phyloP scores from a whole-genome alignment of 2,329 filamentous ascomycete species.

The Penicillium rolfsii region DNA sequence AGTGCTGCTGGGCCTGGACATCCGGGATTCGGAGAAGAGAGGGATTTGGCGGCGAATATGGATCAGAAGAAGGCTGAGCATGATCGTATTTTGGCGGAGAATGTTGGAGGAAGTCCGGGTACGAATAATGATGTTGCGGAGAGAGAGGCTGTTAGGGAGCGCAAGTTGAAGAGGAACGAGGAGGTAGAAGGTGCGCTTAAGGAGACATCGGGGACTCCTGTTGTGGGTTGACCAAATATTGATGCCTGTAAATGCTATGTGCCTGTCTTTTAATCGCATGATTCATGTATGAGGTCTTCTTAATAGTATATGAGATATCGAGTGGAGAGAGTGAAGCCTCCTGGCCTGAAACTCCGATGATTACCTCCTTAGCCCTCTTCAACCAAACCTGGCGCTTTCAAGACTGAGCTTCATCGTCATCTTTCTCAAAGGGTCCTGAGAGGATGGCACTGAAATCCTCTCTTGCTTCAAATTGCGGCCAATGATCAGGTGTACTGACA shows the following conservation, averaged over 20 bases:
- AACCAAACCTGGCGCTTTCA: too few species aligned
- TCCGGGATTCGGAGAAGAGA: slow-evolving; percentile 39
- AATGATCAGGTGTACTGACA: too few species aligned
- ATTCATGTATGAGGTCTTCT: not conserved
- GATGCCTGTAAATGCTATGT: not conserved
- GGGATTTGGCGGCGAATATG: slow-evolving; percentile 38
- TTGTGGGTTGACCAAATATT: slow-evolving; percentile 22
- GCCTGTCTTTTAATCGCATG: not conserved
- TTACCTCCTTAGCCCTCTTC: too few species aligned
- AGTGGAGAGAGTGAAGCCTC: too few species aligned
- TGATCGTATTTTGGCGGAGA: slow-evolving; percentile 35
- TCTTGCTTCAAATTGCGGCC: too few species aligned
- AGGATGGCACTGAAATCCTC: too few species aligned
- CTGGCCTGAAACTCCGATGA: too few species aligned
- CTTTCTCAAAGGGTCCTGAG: too few species aligned
- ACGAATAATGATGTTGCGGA: slow-evolving; percentile 28
- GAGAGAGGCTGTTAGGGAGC: slow-evolving; percentile 31
- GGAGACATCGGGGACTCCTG: slow-evolving; percentile 33
- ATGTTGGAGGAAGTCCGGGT: slow-evolving; percentile 27
- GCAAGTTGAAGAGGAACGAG: slow-evolving; percentile 34
- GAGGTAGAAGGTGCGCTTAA: slow-evolving; percentile 35
- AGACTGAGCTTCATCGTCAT: too few species aligned
- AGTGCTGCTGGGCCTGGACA: slow-evolving; percentile 34
- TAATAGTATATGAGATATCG: too few species aligned
- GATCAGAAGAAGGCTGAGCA: slow-evolving; percentile 41